Evolutionary conservation across 1,284 basidiomycete genomes (phyloP), one percentile per base, ranked within the genome.

Genomic region (Porogramme epimiltina): DNA sequence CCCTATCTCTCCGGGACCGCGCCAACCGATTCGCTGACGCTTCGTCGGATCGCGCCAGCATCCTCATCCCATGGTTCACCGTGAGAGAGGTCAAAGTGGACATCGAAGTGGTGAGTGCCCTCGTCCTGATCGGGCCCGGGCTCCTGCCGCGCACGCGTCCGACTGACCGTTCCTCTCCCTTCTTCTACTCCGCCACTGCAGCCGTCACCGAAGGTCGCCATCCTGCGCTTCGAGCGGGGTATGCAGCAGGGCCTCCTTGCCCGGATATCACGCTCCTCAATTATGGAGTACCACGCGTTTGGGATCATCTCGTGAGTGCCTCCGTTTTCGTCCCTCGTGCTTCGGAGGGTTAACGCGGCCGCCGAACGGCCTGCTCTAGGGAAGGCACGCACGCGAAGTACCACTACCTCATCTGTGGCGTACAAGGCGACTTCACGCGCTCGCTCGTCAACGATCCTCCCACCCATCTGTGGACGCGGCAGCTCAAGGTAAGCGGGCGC

Each of bases 221-320:
- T 87, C 44, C 67, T 88, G 48, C 78, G 82, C 42, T 87, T 87
- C 59, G 77, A 85, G 66, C 76, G 84, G 43, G 85, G 85, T 26
- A 87, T 88, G 82, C 84, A 87, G 65, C 84, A 87, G 64, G 85
- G 85, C 13, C 74, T 87, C 44, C 69, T 87, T 41, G 79, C 82
- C 59, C 79, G 85, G 57, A 82, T 88, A 62, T 82, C 81, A 62
- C 82, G 84, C 68, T 78, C 77, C 59, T 77, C 80, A 34, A 72
- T 85, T 52, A 75, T 83, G 76, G 85, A 87, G 67, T 87, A 85
- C 65, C 85, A 87, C 59, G 81, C 83, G 15, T 87, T 87, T 64
- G 85, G 85, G 48, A 85, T 83, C 65, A 81, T 87, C 54, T 85
- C 83, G 81, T 84, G 70, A 46, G 79, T 70, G 5, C 15, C 34